These are phyloP conservation scores for Mesembryanthemum crystallinum DNA, from an alignment of 148 eudicot species.

Conservation along the genomic window DNA sequence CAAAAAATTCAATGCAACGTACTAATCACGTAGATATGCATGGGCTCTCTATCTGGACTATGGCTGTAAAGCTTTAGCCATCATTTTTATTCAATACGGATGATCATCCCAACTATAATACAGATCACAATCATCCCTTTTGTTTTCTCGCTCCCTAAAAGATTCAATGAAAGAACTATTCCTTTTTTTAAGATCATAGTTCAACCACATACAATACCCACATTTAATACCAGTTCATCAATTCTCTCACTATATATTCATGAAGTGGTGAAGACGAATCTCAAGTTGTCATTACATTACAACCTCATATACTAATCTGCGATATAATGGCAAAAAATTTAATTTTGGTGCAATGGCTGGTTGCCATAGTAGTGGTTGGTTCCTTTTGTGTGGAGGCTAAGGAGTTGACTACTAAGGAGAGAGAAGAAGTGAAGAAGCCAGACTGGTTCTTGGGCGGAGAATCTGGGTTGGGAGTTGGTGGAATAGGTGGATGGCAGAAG, in stretches of 20 bases:
- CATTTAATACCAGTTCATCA: constrained; percentile 14
- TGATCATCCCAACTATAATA: neutral
- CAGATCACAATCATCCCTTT: neutral
- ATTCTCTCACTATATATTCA: constrained; percentile 8
- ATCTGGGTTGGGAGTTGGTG: constrained; percentile 14
- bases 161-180: too few relatives aligned
- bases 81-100: too few relatives aligned
- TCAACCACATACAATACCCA: constrained; percentile 7
- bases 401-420: constrained; percentile 13
- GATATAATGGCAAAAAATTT: constrained; percentile 14
- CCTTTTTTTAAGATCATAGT: neutral
- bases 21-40: constrained; percentile 24
- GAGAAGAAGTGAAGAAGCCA: constrained; percentile 19
- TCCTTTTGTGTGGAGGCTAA: constrained; percentile 20
- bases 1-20: constrained; percentile 17
- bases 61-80: constrained; percentile 13
- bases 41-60: constrained; percentile 20
- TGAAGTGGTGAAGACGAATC: neutral
- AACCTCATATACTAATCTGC: neutral
- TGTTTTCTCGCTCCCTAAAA: neutral
- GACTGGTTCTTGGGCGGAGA: constrained; percentile 24
- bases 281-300: neutral
- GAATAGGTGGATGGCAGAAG: constrained; percentile 22
- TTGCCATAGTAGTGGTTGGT: constrained; percentile 13
- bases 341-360: neutral